Evolutionary conservation across 768 basidiomycete genomes (phyloP).

Genomic region (Mycena crocata): DNA sequence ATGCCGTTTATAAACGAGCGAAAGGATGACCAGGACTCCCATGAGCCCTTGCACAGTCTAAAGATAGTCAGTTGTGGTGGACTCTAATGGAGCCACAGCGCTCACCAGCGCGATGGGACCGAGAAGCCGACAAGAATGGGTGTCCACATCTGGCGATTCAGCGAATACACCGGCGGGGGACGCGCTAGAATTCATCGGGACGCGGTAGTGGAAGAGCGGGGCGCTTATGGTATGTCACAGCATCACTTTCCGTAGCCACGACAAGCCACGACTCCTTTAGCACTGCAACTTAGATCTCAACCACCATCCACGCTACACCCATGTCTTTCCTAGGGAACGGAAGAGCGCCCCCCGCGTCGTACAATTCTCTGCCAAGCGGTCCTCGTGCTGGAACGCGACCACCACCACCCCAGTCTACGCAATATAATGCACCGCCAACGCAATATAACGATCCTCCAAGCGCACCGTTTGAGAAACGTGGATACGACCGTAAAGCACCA

Average conservation of each 20-base stretch:
- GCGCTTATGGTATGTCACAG: neutral
- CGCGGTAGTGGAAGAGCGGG: constrained; percentile 11
- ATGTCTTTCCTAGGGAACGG: constrained; percentile 44
- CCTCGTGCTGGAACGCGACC: constrained; percentile 50
- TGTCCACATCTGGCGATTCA: constrained; percentile 57
- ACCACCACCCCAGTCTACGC: constrained; percentile 54
- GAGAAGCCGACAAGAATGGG: constrained; percentile 61
- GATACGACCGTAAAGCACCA: constrained; percentile 54
- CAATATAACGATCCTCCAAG: constrained; percentile 66
- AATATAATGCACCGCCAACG: constrained; percentile 50
- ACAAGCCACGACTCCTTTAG: neutral
- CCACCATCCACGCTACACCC: constrained; percentile 11
- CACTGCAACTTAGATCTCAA: constrained; percentile 15
- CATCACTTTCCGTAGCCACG: neutral
- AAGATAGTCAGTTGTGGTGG: constrained; percentile 58
- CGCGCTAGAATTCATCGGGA: constrained; percentile 9
- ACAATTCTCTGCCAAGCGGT: constrained; percentile 45
- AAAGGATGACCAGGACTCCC: constrained; percentile 91
- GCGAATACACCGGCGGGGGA: constrained; percentile 28
- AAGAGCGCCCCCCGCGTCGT: constrained; percentile 20
- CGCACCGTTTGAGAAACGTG: constrained; percentile 62
- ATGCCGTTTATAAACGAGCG: constrained; percentile 89
- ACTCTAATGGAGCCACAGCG: constrained; percentile 48
- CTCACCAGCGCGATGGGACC: constrained; percentile 64
- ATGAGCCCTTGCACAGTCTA: constrained; percentile 88